Evolutionary conservation across 495 filamentous ascomycete genomes (phyloP), one percentile per base, ranked within the genome.

Genomic region (Lophiostoma macrostomum): DNA sequence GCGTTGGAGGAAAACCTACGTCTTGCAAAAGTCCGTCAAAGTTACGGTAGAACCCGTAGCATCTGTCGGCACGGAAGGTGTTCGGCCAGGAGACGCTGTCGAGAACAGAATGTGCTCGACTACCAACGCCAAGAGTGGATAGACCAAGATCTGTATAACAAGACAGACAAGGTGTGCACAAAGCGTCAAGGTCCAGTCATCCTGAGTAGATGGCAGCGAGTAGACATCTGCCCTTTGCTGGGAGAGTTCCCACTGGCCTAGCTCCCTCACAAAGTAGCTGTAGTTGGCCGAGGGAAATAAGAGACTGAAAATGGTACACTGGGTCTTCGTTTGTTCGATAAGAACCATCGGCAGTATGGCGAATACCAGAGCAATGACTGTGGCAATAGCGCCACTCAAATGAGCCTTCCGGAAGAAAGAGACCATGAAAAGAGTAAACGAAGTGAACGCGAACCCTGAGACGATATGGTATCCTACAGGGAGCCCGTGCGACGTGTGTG

Each of bases 401-500:
- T 91, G 88, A 1, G 88, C 80, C 64, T 79, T 85, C 50, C 80
- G 86, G 70, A 90, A 91, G 62, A 91, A 86, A 8, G 84, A 73
- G 0, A 80, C 83, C 1, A 80, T 79, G 24, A 90, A 76, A 36
- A 91, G 77, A 1, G 85, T 83, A 61, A 86, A 84, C 3, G 82
- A 87, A 0, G 77, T 72, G 20, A 90, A 68, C 10, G 86, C 76
- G 5, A 87, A 67, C 1, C 87, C 88, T n/a, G 75, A 62, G 13
- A 88, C 71, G 29, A 90, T 65, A 56, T 79, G 74, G 68, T 80
- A 82, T 43, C 85, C 63, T 28, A 91, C 53, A 22, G 87, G 67
- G 19, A 89, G 73, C 8, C 69, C 78, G 4, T 71, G 70, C 39
- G 69, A 83, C 1, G 82, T 82, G 28, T 80, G 67, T 5, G 72